These are phyloP conservation scores for Colletotrichum trifolii DNA, from an alignment of 2,329 filamentous ascomycete species.

Conservation along the genomic window DNA sequence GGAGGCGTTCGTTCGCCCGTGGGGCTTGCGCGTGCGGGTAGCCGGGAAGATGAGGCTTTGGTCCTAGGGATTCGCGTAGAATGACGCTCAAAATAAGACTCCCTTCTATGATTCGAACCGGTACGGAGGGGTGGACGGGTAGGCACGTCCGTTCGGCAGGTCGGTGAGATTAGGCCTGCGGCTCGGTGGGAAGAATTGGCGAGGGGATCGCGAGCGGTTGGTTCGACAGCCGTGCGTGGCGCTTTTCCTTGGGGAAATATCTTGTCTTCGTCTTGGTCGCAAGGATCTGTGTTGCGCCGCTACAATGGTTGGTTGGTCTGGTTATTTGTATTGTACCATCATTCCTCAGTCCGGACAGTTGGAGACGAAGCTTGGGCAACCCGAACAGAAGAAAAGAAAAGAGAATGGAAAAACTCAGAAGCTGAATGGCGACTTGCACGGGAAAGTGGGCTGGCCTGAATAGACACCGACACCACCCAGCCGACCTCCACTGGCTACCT, in stretches of 20 bases:
- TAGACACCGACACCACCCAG: not conserved
- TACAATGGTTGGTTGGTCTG: not conserved
- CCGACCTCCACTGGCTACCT: slow-evolving; percentile 17
- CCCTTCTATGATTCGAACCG: too few relatives aligned
- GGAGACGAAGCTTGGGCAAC: slow-evolving; percentile 1
- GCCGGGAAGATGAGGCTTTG: not conserved
- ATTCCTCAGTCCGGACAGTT: not conserved
- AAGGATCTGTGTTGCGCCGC: not conserved
- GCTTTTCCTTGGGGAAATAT: not conserved
- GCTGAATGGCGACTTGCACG: slow-evolving; percentile 17
- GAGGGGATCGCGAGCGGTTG: not conserved
- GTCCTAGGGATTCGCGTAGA: not conserved
- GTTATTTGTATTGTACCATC: not conserved
- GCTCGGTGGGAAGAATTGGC: not conserved
- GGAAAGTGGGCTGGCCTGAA: slow-evolving; percentile 25
- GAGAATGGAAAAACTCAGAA: slow-evolving; percentile 2
- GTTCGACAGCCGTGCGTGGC: not conserved
- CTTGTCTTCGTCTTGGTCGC: not conserved
- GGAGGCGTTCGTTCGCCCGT: slow-evolving; percentile 14
- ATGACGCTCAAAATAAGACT: too few relatives aligned
- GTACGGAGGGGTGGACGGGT: not conserved
- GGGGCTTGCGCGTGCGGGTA: slow-evolving; percentile 6
- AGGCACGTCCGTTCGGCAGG: not conserved
- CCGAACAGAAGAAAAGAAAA: not conserved
- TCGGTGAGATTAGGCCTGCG: not conserved